Base-by-base conservation (phyloP, 371 early-diverging fungal species). In the Mortierella sp. region DNA sequence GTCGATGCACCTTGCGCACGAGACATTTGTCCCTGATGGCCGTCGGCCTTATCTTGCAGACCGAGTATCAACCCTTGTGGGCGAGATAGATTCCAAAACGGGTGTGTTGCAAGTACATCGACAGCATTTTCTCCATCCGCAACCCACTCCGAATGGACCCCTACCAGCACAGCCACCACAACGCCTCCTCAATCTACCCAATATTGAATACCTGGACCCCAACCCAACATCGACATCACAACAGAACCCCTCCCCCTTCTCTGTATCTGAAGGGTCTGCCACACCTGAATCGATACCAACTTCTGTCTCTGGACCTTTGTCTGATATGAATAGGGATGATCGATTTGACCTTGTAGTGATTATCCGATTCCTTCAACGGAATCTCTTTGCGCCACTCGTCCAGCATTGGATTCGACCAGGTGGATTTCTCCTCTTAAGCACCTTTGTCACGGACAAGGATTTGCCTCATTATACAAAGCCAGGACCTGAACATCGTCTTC, bases 401-500 rank as follows among this genome's bases (percentile, higher is more conserved):
- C 25, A 68, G 15, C 57, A 68, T 26, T 68, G 69, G 69, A 57
- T 68, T 1, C 62, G 57, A 9, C 69, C 69, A 0, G 69, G 69
- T 11, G 69, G 69, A 0, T 68, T 68, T 21, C 12, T 70, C 1
- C 16, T 70, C 12, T 30, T 60, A 23, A 64, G 60, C 30, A 64
- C 60, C 1, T 70, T 70, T 70, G 71, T 70, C 4, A 53, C 60
- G 15, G 65, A 64, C 26, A 11, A 4, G 29, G 71, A 70, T 25
- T 29, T 64, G 23, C 64, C 71, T 6, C n/a, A 16, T 15, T 70
- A 64, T 56, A 51, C 71, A 2, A 70, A 70, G 28, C 71, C 65
- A 6, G 71, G 71, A 4, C 71, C 71, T 14, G 55, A 47, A 12
- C 71, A 70, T 37, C 57, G 71, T 1, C 18, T 64, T 21, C 62